phyloP scores from a whole-genome alignment of 2,329 filamentous ascomycete genomes.

The Claviceps sp. region DNA sequence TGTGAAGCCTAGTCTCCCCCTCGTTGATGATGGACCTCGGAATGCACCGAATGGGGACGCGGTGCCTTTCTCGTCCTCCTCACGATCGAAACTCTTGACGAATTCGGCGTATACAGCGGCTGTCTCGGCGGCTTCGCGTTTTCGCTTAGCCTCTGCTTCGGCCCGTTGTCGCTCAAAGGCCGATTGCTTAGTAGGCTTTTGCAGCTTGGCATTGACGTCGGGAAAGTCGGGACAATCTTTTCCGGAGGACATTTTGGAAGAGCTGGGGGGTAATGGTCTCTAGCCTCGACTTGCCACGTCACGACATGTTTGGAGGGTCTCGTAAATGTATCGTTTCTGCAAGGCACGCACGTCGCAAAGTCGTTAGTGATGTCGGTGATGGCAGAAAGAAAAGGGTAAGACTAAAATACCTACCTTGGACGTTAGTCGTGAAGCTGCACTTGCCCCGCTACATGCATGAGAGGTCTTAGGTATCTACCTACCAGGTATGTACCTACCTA shows the following conservation, averaged over 20 bases:
- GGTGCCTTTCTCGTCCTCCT: conserved; percentile 29
- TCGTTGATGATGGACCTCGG: conserved; percentile 9
- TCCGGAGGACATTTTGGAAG: conserved; percentile 30
- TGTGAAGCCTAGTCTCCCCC: conserved; percentile 2
- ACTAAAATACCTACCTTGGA: too few relatives aligned
- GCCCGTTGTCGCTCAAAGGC: conserved; percentile 80
- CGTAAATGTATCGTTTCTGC: neutral
- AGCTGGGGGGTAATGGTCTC: neutral
- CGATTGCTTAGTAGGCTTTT: conserved; percentile 70
- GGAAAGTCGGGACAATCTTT: conserved; percentile 47
- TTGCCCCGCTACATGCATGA: conserved; percentile 10
- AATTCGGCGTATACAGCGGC: conserved; percentile 80
- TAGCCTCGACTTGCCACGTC: neutral
- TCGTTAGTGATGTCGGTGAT: neutral
- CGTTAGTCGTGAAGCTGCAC: neutral
- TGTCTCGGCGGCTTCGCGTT: conserved; percentile 73
- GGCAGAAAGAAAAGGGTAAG: neutral
- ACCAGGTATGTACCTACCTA: too few relatives aligned
- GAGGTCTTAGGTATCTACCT: too few relatives aligned
- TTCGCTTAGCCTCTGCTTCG: conserved; percentile 77
- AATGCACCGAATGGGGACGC: conserved; percentile 7
- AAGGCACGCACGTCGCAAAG: neutral
- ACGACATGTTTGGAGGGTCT: conserved; percentile 4
- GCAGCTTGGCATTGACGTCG: conserved; percentile 62
- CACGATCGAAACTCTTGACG: conserved; percentile 61